Percentiles rank a stretch among this genome's conserved stretches.
Evolutionary conservation across 2,329 filamentous ascomycete species (phyloP).

Genomic region (Macrophomina pseudophaseolina): DNA sequence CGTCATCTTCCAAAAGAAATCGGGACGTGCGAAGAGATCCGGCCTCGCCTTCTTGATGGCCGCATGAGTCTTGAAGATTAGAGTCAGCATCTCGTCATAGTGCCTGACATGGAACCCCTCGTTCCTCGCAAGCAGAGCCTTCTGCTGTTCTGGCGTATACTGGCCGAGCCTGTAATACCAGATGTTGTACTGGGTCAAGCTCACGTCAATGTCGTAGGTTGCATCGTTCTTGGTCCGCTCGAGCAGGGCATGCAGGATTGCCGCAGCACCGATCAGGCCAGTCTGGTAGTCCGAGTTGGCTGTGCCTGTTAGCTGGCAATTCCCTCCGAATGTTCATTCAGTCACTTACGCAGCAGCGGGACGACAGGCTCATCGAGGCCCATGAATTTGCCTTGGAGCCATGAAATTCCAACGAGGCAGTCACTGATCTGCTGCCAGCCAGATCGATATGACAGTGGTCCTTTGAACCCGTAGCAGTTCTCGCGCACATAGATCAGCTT

Average conservation of each 20-base stretch:
- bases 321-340: neutral
- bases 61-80: constrained; percentile 16
- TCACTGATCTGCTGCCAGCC: constrained; percentile 60
- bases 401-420: constrained; percentile 23
- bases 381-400: constrained; percentile 20
- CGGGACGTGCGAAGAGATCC: constrained; percentile 14
- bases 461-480: constrained; percentile 61
- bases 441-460: constrained; percentile 52
- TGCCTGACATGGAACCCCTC: constrained; percentile 23
- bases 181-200: constrained; percentile 27
- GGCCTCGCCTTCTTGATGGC: constrained; percentile 5
- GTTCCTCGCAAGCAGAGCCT: constrained; percentile 11
- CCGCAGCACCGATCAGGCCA: constrained; percentile 48
- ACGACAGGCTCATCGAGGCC: constrained; percentile 24
- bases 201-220: constrained; percentile 26
- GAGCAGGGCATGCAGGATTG: constrained; percentile 50
- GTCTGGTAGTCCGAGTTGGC: constrained; percentile 38
- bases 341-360: constrained; percentile 21
- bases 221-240: constrained; percentile 33
- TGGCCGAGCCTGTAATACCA: constrained; percentile 27
- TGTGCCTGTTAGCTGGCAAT: neutral
- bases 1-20: constrained; percentile 20
- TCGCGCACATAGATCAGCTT: constrained; percentile 52
- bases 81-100: constrained; percentile 26
- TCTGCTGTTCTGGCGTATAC: constrained; percentile 8